Base-by-base conservation (phyloP, 371 early-diverging fungal species). In the Mortierella sp. region DNA sequence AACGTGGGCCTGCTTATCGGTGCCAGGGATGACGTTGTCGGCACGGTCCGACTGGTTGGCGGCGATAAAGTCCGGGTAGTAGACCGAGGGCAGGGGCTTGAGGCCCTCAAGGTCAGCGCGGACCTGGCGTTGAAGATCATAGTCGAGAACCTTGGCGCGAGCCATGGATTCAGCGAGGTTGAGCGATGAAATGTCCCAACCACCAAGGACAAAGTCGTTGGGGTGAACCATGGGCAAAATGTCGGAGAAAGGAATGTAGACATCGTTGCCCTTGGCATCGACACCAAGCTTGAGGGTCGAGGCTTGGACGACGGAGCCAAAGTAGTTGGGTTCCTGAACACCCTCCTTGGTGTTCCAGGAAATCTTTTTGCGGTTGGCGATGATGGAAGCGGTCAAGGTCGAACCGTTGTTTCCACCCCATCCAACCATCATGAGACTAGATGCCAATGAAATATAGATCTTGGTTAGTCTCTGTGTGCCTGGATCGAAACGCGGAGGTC, bases 371-470 rank as follows among this genome's bases (percentile, higher is more conserved):
- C 91, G 92, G 90, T 98, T 96, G 63, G 99, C 97, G 62, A 96
- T 83, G 84, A 97, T 94, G 81, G 96, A 91, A 26, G 99, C 99
- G 57, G 97, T 97, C 71, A 97, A 81, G 61, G 99, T 98, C 66
- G 97, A 94, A 60, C 98, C 99, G 85, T 98, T 98, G 92, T 98
- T 98, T 70, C 99, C 99, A 76, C 97, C 98, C 96, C 96, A 96
- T 44, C 99, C 99, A 74, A 98, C 97, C 86, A 98, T 91, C 98
- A 98, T 96, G 63, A 98, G 84, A 81, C 98, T 94, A n/a, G n/a
- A n/a, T n/a, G n/a, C n/a, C n/a, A n/a, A 75, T 46, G 14, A 58
- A n/a, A 28, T n/a, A 30, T 6, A 60, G 30, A 50, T 4, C n/a
- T n/a, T 45, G n/a, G 57, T 70, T 58, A 74, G 66, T 9, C 3